Evolutionary conservation across 2,329 filamentous ascomycete species (phyloP), one percentile per base, ranked within the genome.

Genomic region (Periconia sp.): DNA sequence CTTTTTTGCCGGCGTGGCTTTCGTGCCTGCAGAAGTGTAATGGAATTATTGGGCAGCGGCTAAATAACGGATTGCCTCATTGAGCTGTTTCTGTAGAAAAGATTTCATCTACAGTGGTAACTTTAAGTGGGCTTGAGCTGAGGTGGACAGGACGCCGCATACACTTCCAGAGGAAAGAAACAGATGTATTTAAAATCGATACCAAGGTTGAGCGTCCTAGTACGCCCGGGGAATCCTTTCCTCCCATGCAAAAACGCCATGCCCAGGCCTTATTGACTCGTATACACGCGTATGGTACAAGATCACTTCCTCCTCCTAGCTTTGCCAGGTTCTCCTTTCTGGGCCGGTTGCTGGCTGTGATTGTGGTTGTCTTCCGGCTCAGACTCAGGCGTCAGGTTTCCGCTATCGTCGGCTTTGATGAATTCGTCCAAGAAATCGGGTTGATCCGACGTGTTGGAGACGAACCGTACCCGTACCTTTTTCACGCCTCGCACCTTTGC

Each of bases 391-490:
- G 48, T 65, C n/a, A 61, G 48, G 22, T 54, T 53, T n/a, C 51
- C 56, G 15, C 61, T 58, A 9, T 57, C 54, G 33, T 65, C 58
- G 18, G 61, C 57, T 9, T 53, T 48, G 24, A 77, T 71, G 46
- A 78, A 78, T 68, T 97, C 91, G 65, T 95, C 88, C 48, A 88
- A 85, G 59, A 86, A 80, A 42, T 81, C 78, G 28, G 75, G 74
- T 32, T 62, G 57, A n/a, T 61, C 69, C 19, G 79, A 77, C 13
- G 88, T 85, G 55, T 83, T 82, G 25, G 87, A 81, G 21, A 94
- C 82, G 65, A 97, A 97, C 29, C 91, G 85, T 37, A 97, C 81
- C 49, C 88, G 86, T 23, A 99, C 82, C 51, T 88, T 83, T 68
- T 90, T 86, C 26, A 94, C 89, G 1, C 94, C 92, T 47, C 89